Evolutionary conservation across 768 basidiomycete species (phyloP).

Genomic region (Collybiopsis luxurians): DNA sequence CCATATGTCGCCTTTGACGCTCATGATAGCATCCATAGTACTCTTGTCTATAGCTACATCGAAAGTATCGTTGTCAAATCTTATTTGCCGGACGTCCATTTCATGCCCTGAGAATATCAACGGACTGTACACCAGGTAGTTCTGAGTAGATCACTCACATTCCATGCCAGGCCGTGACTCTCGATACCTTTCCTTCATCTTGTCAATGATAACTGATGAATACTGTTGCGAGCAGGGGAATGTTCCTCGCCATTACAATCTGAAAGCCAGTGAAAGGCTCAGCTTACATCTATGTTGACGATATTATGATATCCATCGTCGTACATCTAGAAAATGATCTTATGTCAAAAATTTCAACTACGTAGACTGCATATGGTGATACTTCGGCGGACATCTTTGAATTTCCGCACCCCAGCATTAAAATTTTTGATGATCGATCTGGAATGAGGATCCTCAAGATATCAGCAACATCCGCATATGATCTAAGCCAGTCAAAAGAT

Average conservation of each 20-base stretch:
- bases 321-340: constrained; percentile 68
- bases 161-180: constrained; percentile 60
- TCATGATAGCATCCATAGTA: constrained; percentile 92
- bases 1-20: constrained; percentile 80
- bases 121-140: too few relatives aligned
- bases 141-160: constrained; percentile 59
- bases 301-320: constrained; percentile 83
- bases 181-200: constrained; percentile 61
- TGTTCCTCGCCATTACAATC: neutral
- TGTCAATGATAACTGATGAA: constrained; percentile 69
- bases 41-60: constrained; percentile 89
- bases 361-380: neutral
- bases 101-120: constrained; percentile 68
- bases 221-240: constrained; percentile 44
- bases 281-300: constrained; percentile 70
- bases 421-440: constrained; percentile 53
- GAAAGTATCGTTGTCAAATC: constrained; percentile 58
- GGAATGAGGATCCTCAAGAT: constrained; percentile 63
- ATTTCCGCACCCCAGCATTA: constrained; percentile 87
- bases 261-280: neutral
- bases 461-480: constrained; percentile 67
- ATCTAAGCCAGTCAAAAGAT: constrained; percentile 86
- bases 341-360: neutral
- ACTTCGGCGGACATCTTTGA: constrained; percentile 80
- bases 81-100: constrained; percentile 76